Evolutionary conservation across 495 filamentous ascomycete genomes (phyloP).

Genomic region (Lophiostoma macrostomum): DNA sequence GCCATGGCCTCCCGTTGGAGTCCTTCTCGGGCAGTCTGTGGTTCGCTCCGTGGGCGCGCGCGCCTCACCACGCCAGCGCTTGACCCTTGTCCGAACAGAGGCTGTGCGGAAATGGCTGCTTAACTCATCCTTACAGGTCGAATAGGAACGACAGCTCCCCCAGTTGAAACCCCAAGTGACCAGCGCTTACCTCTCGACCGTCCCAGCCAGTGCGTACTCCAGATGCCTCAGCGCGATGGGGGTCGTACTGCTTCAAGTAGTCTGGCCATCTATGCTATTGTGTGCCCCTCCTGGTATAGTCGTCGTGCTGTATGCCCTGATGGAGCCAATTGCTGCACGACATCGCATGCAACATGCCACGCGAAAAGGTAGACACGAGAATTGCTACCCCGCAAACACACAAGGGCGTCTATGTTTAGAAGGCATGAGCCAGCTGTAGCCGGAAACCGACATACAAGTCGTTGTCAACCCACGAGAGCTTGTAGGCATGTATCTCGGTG

Average conservation of each 20-base stretch:
- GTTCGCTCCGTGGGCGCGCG: constrained; percentile 28
- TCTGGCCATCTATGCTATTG: constrained; percentile 4
- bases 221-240: constrained; percentile 17
- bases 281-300: constrained; percentile 7
- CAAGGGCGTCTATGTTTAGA: constrained; percentile 23
- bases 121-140: constrained; percentile 26
- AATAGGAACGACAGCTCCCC: constrained; percentile 4
- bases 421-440: not conserved
- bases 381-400: not conserved
- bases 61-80: constrained; percentile 34
- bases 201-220: constrained; percentile 20
- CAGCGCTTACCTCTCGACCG: constrained; percentile 28
- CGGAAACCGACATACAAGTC: constrained; percentile 24
- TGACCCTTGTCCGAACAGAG: constrained; percentile 23
- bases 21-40: constrained; percentile 20
- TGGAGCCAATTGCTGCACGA: constrained; percentile 13
- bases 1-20: constrained; percentile 21
- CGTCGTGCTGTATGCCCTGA: not conserved
- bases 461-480: constrained; percentile 26
- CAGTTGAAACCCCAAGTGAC: constrained; percentile 29
- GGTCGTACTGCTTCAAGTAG: constrained; percentile 18
- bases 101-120: constrained; percentile 30
- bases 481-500: constrained; percentile 5
- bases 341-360: constrained; percentile 26
- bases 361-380: constrained; percentile 11